phyloP scores from a whole-genome alignment of 108 stramenopile species.

The Discostella pseudostelligera region DNA sequence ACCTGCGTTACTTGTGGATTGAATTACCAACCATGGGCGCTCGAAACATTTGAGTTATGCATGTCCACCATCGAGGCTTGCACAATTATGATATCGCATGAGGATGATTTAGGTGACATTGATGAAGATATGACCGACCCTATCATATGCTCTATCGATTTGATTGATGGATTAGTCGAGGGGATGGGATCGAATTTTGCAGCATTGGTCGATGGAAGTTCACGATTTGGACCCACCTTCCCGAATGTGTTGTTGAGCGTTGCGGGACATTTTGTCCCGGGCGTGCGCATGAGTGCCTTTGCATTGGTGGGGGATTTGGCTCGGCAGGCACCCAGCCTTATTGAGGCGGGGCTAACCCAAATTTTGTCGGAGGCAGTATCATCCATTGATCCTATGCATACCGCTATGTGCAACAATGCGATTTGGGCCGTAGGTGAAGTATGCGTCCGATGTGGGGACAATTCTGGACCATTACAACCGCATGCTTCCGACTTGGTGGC shows the following conservation, averaged over 20 bases:
- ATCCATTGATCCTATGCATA: conserved; percentile 59
- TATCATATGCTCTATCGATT: conserved; percentile 86
- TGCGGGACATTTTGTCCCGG: conserved; percentile 55
- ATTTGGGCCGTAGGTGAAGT: conserved; percentile 94
- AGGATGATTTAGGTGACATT: conserved; percentile 48
- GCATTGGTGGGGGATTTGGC: conserved; percentile 90
- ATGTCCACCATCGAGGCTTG: conserved; percentile 79
- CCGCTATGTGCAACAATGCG: conserved; percentile 86
- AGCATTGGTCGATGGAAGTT: conserved; percentile 68
- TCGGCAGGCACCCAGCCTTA: conserved; percentile 67
- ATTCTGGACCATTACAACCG: conserved; percentile 62
- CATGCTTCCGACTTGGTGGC: conserved; percentile 63
- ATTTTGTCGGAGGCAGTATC: conserved; percentile 59
- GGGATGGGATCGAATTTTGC: conserved; percentile 82
- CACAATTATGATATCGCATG: conserved; percentile 56
- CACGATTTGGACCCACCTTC: conserved; percentile 63
- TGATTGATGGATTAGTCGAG: conserved; percentile 89
- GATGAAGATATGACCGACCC: conserved; percentile 86
- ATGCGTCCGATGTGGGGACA: conserved; percentile 72
- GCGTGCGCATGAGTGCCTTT: conserved; percentile 89
- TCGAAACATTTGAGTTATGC: conserved; percentile 77
- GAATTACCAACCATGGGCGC: conserved; percentile 84
- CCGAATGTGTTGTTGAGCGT: conserved; percentile 59
- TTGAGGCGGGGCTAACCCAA: conserved; percentile 71
- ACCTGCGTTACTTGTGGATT: conserved; percentile 69